phyloP scores from a whole-genome alignment of 2,329 filamentous ascomycete genomes.

The Zymoseptoria pseudotritici region DNA sequence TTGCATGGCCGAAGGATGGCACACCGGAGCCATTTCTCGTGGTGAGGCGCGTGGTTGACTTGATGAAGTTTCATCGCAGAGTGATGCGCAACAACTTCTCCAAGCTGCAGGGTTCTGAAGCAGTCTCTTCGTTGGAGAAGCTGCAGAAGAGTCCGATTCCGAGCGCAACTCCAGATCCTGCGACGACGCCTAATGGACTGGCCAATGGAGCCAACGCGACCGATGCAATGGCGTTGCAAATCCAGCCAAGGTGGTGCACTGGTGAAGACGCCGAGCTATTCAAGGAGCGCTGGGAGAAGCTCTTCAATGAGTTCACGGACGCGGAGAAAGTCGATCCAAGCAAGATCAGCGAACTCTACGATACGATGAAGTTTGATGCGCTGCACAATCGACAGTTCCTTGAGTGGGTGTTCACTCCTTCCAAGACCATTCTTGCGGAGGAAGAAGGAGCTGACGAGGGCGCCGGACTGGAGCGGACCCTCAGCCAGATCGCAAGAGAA shows the following conservation, averaged over 20 bases:
- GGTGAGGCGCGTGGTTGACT: conserved; percentile 79
- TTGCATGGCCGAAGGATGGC: conserved; percentile 90
- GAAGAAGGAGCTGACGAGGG: conserved; percentile 23
- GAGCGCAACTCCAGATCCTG: conserved; percentile 23
- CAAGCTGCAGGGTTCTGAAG: conserved; percentile 58
- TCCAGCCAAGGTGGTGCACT: conserved; percentile 92
- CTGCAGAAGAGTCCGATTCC: conserved; percentile 43
- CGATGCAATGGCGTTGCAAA: conserved; percentile 31
- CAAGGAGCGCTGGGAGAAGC: conserved; percentile 94
- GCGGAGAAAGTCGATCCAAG: conserved; percentile 96
- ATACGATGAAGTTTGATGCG: conserved; percentile 99
- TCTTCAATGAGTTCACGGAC: conserved; percentile 94
- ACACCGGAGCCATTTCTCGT: conserved; percentile 93
- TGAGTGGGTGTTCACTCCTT: conserved; percentile 94
- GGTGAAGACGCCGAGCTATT: conserved; percentile 93
- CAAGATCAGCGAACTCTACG: conserved; percentile 96
- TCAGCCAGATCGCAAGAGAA: conserved; percentile 25
- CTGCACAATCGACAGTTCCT: conserved; percentile 93
- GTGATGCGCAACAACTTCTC: conserved; percentile 94
- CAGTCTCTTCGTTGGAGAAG: conserved; percentile 51
- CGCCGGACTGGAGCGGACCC: conserved; percentile 22
- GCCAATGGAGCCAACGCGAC: background rate
- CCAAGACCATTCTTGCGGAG: conserved; percentile 68
- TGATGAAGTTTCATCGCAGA: conserved; percentile 94
- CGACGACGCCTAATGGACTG: background rate